These are phyloP conservation scores for Wallemia ichthyophaga DNA, from an alignment of 1,284 basidiomycete species.

Conservation along the genomic window DNA sequence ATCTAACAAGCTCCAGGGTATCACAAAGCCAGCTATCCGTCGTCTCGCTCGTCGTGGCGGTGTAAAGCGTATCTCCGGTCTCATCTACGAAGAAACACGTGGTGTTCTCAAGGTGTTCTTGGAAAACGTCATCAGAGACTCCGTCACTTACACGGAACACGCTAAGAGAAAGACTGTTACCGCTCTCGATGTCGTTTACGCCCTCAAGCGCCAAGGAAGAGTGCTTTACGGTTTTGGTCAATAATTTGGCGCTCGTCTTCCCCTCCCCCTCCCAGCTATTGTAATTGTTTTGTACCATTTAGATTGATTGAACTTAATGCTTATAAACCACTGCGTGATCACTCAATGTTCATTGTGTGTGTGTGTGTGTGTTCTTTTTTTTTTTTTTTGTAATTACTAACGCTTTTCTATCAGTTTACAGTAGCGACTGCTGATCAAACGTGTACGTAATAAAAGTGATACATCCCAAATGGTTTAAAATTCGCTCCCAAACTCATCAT, in stretches of 20 bases:
- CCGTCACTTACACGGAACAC: conserved; percentile 24
- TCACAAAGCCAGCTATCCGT: conserved; percentile 72
- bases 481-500: not conserved
- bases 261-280: not conserved
- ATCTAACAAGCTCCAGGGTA: conserved; percentile 18
- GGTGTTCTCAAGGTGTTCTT: conserved; percentile 47
- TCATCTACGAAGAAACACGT: conserved; percentile 80
- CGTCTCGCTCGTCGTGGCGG: conserved; percentile 80
- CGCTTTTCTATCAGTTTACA: no score
- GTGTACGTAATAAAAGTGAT: no score
- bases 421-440: no score
- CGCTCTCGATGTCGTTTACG: conserved; percentile 38
- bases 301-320: not conserved
- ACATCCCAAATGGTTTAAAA: no score
- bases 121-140: conserved; percentile 47
- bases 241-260: conserved; percentile 14
- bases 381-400: no score
- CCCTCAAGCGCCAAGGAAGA: conserved; percentile 65
- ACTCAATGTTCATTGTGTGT: no score
- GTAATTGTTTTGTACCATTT: not conserved
- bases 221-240: conserved; percentile 61
- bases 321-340: no score
- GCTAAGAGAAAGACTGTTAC: conserved; percentile 19
- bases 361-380: no score
- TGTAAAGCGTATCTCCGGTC: conserved; percentile 77